A percentile compares a stretch with the other conserved stretches of the same genome.
These are phyloP conservation scores for Astrocystis sublimbata DNA, from an alignment of 495 filamentous ascomycete species.

Conservation along the genomic window DNA sequence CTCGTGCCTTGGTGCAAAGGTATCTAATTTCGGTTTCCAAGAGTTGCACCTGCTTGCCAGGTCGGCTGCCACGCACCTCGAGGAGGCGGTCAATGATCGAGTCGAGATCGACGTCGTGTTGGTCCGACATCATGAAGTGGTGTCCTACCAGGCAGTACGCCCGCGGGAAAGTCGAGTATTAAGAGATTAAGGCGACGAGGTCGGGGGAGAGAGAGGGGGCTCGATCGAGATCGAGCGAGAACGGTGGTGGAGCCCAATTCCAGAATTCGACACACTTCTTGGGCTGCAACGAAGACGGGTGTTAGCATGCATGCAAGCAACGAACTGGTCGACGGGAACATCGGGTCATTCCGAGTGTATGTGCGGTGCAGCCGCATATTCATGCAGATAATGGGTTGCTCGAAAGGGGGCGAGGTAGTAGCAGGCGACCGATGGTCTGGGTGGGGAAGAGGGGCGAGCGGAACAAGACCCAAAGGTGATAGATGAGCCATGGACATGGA, in stretches of 20 bases:
- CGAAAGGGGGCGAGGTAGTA: neutral
- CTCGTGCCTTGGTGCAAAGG: slow-evolving; percentile 97
- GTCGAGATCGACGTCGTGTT: slow-evolving; percentile 96
- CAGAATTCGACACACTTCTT: slow-evolving; percentile 39
- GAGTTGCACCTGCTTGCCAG: slow-evolving; percentile 97
- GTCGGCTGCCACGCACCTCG: slow-evolving; percentile 96
- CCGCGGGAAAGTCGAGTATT: slow-evolving; percentile 32
- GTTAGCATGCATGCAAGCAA: slow-evolving; percentile 8
- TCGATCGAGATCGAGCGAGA: slow-evolving; percentile 18
- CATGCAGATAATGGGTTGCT: slow-evolving; percentile 10
- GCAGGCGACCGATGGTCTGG: slow-evolving; percentile 8
- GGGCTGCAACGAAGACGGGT: slow-evolving; percentile 24
- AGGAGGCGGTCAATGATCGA: slow-evolving; percentile 98
- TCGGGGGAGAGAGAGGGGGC: no score
- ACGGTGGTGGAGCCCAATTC: slow-evolving; percentile 31
- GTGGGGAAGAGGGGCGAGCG: slow-evolving; percentile 20
- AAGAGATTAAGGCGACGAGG: slow-evolving; percentile 28
- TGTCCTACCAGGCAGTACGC: slow-evolving; percentile 48
- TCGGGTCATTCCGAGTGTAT: slow-evolving; percentile 1
- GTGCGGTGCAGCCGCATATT: neutral
- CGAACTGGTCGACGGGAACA: neutral
- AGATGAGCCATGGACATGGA: slow-evolving; percentile 21
- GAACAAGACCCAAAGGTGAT: slow-evolving; percentile 31
- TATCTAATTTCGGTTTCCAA: slow-evolving; percentile 95
- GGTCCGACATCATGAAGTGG: slow-evolving; percentile 79